Evolutionary conservation across 163 green algal genomes (phyloP), one percentile per base, ranked within the genome.

Genomic region (Smithsoniella earleae): DNA sequence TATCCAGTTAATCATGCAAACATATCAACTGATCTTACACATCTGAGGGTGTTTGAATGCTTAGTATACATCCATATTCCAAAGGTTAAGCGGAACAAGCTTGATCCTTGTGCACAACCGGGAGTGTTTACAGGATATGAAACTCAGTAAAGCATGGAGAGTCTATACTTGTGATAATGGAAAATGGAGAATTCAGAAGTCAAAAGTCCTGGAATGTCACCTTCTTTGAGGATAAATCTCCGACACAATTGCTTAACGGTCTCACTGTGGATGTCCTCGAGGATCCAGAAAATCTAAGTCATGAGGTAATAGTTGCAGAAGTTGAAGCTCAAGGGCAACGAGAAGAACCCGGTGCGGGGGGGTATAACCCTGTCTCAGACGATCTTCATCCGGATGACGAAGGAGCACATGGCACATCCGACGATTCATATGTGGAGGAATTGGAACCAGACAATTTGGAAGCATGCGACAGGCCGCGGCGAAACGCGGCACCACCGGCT

Each of bases 121-220:
- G 77, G 77, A 20, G 45, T 74, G 36, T 30, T 82, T 22, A 62
- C 79, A 0, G 78, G 78, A 38, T 78, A 77, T 30, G n/a, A 31
- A 16, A 46, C 28, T 5, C 0, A 43, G 27, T 34, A 75, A 75
- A 33, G 73, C 63, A 0, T 78, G 62, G 25, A 49, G 62, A 8
- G 31, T 78, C 18, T 49, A 62, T 18, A n/a, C n/a, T n/a, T n/a
- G n/a, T n/a, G n/a, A 27, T 64, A 25, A 27, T 10, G 49, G 25
- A 27, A 3, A 64, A 40, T 18, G 31, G 62, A 8, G 13, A 73
- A 34, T 73, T 10, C 8, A n/a, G 13, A 58, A 8, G 10, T 8
- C 31, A 37, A 1, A 64, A 58, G 1, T 73, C 62, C 5, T n/a
- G 62, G 18, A 54, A 73, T 38, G 36, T 28, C n/a, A n/a, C n/a